Evolutionary conservation across 2,329 filamentous ascomycete species (phyloP).

Genomic region (Colletotrichum cordylinicola): DNA sequence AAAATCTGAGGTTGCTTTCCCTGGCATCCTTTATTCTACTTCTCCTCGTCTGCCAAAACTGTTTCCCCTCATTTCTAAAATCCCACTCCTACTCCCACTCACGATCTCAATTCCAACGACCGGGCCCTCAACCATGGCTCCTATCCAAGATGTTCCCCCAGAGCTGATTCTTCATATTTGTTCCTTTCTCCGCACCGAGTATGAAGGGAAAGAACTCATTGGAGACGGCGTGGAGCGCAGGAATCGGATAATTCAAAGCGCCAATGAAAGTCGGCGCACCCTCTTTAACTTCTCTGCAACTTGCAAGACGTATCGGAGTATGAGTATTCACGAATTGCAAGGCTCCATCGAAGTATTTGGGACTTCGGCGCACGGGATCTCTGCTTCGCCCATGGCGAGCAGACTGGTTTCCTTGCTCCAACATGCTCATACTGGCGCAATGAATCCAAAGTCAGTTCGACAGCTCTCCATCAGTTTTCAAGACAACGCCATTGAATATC

Average conservation of each 20-base stretch:
- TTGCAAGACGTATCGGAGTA: not conserved
- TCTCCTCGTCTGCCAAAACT: not conserved
- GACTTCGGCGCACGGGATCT: too few species aligned
- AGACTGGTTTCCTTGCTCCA: not conserved
- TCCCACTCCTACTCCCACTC: not conserved
- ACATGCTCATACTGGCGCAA: not conserved
- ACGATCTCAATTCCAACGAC: not conserved
- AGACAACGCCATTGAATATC: too few species aligned
- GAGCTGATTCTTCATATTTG: not conserved
- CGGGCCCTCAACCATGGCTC: not conserved
- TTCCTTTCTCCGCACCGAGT: not conserved
- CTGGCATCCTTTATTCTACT: not conserved
- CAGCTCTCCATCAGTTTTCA: not conserved
- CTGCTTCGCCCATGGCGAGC: not conserved
- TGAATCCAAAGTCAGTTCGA: not conserved
- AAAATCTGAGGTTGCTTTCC: not conserved
- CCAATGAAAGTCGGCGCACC: accelerated
- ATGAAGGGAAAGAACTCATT: not conserved
- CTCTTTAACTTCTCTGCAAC: not conserved
- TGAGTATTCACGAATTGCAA: not conserved
- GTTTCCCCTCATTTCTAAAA: not conserved
- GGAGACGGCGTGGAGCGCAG: not conserved
- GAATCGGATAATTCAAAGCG: accelerated
- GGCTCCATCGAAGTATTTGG: not conserved
- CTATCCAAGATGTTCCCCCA: not conserved